Percentiles rank a stretch among this genome's conserved stretches.
Conservation (phyloP, 495 filamentous ascomycete species). For the Penicillium flavigenum region DNA sequence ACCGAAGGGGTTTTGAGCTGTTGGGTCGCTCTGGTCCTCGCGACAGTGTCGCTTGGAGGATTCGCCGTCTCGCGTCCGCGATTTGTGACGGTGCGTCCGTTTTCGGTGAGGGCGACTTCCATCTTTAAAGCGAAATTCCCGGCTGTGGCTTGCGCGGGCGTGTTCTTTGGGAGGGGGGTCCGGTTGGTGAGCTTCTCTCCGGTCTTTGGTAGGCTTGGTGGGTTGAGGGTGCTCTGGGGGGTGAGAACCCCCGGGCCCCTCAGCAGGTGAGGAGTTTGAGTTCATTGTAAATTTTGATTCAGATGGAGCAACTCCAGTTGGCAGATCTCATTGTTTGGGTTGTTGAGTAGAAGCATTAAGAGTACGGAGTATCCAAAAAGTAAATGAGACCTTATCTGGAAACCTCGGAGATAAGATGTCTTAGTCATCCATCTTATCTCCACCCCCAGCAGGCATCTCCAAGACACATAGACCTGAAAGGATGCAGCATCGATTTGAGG, state of each 20-base stretch:
- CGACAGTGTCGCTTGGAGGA: slow-evolving; percentile 15
- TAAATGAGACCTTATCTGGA: neutral
- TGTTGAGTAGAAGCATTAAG: neutral
- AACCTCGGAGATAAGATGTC: neutral
- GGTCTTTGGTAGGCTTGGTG: neutral
- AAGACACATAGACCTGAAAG: too few species aligned
- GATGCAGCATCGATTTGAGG: too few species aligned
- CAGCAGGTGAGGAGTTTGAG: neutral
- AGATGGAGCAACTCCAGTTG: neutral
- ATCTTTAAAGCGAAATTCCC: slow-evolving; percentile 5
- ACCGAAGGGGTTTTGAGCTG: slow-evolving; percentile 17
- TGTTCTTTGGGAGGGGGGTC: neutral
- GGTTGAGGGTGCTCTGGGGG: neutral
- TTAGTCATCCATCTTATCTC: slow-evolving; percentile 11
- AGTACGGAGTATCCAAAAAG: neutral
- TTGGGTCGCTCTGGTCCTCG: slow-evolving; percentile 22
- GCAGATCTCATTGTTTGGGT: neutral
- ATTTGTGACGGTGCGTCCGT: slow-evolving; percentile 18
- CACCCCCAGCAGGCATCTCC: neutral
- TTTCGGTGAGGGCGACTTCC: slow-evolving; percentile 24
- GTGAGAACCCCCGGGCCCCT: neutral
- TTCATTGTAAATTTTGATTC: neutral
- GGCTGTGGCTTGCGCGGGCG: neutral
- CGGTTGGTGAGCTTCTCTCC: neutral
- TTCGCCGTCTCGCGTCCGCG: slow-evolving; percentile 12